Evolutionary conservation across 371 early-diverging fungal genomes (phyloP).

Genomic region (Mucor velutinosus): DNA sequence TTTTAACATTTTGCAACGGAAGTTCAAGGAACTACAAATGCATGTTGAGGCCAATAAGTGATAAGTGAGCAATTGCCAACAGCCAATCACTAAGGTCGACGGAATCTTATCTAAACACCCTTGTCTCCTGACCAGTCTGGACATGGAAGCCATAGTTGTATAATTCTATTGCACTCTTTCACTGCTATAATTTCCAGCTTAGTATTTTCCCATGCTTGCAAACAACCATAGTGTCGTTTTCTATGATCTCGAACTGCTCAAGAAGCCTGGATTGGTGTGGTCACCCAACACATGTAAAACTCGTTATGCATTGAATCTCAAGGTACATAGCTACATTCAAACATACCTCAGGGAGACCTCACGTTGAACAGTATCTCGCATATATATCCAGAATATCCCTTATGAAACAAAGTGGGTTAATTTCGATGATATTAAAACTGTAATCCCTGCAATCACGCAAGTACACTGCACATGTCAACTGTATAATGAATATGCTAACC

Average conservation of each 20-base stretch:
- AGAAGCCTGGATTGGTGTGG: constrained; percentile 5
- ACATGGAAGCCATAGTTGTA: background rate
- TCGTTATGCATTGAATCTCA: constrained; percentile 25
- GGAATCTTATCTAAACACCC: constrained; percentile 21
- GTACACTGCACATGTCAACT: background rate
- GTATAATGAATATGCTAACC: background rate
- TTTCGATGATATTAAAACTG: constrained; percentile 6
- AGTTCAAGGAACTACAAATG: constrained; percentile 27
- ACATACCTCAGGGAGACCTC: background rate
- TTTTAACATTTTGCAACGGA: constrained; percentile 13
- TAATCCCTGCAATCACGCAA: constrained; percentile 18
- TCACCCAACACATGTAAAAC: constrained; percentile 30
- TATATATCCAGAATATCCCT: constrained; percentile 15
- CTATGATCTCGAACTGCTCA: constrained; percentile 16
- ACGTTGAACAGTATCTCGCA: background rate
- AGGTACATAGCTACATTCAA: constrained; percentile 10
- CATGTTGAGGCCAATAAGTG: constrained; percentile 15
- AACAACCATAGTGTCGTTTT: constrained; percentile 4
- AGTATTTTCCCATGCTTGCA: constrained; percentile 21
- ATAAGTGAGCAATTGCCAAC: constrained; percentile 19
- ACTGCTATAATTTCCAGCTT: background rate
- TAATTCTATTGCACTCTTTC: background rate
- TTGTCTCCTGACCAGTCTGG: background rate
- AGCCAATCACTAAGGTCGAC: constrained; percentile 14
- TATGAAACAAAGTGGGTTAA: constrained; percentile 24